Conservation (phyloP, 805 yeast species). For the Wickerhamiella bombiphila region DNA sequence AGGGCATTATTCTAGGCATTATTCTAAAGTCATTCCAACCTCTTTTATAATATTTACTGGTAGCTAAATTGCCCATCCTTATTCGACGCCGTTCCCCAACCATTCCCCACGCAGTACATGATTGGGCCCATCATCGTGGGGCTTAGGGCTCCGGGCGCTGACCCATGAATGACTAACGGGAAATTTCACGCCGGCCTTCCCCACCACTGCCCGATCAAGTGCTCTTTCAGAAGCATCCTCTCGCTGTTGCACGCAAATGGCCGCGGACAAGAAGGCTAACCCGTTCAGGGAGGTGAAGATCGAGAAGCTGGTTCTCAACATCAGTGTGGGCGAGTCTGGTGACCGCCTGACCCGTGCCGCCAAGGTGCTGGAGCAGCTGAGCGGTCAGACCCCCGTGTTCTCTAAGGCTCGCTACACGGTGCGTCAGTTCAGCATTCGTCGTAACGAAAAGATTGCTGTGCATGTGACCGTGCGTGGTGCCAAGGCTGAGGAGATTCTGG, state of each 20-base stretch:
- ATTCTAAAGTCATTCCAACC: no score
- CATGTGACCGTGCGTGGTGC: constrained; percentile 99
- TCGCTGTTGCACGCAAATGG: constrained; percentile 5
- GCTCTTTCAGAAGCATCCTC: neutral
- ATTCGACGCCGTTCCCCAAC: no score
- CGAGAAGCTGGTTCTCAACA: constrained; percentile 98
- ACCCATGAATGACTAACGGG: no score
- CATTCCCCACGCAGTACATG: no score
- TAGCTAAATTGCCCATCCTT: no score
- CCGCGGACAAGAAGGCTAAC: constrained; percentile 36
- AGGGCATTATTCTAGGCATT: no score
- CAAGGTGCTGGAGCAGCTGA: constrained; percentile 97
- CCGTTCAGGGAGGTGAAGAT: constrained; percentile 98
- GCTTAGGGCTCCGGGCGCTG: no score
- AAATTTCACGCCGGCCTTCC: no score
- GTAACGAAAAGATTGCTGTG: constrained; percentile 99
- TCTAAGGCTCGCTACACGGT: constrained; percentile 99
- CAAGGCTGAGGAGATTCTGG: constrained; percentile 98
- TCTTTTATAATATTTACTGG: no score
- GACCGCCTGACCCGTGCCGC: constrained; percentile 99
- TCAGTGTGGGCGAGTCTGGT: constrained; percentile 99
- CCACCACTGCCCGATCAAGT: no score
- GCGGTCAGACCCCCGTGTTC: constrained; percentile 99
- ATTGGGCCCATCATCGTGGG: no score
- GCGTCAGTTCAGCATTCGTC: constrained; percentile 99